These are phyloP conservation scores for Usnea hakonensis DNA, from an alignment of 495 filamentous ascomycete species.

Conservation along the genomic window DNA sequence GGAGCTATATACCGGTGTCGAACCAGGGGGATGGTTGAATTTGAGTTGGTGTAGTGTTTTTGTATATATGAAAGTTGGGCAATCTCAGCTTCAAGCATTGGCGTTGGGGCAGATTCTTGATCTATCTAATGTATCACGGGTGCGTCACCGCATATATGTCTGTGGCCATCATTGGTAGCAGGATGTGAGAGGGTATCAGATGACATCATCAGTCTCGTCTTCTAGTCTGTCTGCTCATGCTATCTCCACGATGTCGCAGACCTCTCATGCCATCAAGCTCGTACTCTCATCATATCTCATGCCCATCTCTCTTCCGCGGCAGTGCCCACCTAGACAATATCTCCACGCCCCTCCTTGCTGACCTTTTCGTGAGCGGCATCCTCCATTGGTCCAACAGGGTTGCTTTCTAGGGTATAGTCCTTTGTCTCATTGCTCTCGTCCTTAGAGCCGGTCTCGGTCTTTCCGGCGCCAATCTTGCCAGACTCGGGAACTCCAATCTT, in stretches of 20 bases:
- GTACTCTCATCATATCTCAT: not conserved
- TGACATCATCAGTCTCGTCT: not conserved
- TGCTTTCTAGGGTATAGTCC: conserved; percentile 39
- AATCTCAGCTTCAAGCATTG: not conserved
- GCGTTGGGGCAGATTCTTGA: not conserved
- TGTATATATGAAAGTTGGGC: not conserved
- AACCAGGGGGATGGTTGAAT: conserved; percentile 18
- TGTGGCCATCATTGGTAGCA: not conserved
- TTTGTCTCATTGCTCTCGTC: conserved; percentile 34
- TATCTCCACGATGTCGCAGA: not conserved
- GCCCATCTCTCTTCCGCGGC: not conserved
- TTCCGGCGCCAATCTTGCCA: conserved; percentile 42
- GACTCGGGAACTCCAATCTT: conserved; percentile 53
- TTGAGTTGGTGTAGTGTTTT: not conserved
- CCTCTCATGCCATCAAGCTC: not conserved
- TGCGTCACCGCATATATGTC: not conserved
- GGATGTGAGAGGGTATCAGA: not conserved
- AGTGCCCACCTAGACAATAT: conserved; percentile 12
- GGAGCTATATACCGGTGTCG: conserved; percentile 23
- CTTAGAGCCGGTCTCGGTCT: conserved; percentile 32
- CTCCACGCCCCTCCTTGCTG: conserved; percentile 34
- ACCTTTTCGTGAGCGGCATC: conserved; percentile 60
- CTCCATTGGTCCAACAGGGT: conserved; percentile 65
- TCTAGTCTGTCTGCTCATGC: conserved; percentile 4
- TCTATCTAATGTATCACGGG: not conserved